Conservation (phyloP, 257 asterid species). For the Rauvolfia tetraphylla region DNA sequence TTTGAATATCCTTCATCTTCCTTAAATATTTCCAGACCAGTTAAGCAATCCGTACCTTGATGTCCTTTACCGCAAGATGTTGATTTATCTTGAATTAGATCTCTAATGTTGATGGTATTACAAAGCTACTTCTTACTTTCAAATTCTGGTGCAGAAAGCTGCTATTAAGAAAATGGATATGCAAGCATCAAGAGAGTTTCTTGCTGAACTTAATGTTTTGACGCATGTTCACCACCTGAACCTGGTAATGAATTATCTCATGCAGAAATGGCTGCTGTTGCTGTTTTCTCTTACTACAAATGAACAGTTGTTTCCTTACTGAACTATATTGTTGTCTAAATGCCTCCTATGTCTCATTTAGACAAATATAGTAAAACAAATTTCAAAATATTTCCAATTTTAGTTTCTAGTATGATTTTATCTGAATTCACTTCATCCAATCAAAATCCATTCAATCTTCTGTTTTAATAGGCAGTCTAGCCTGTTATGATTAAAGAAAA, state of each 20-base stretch:
- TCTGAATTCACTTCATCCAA: not conserved
- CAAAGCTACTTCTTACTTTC: not conserved
- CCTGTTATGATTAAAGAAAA: not conserved
- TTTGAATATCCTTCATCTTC: not conserved
- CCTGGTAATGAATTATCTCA: conserved; percentile 54
- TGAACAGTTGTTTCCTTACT: too few relatives aligned
- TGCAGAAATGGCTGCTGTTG: not conserved
- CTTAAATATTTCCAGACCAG: not conserved
- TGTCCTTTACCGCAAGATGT: conserved; percentile 1
- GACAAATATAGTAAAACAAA: not conserved
- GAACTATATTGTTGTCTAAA: not conserved
- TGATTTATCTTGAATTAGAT: not conserved
- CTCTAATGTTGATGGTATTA: not conserved
- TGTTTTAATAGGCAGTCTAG: not conserved
- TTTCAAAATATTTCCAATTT: not conserved
- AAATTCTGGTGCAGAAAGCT: conserved; percentile 65
- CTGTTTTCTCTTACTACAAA: conserved; percentile 2
- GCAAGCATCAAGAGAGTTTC: conserved; percentile 89
- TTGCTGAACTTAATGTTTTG: conserved; percentile 90
- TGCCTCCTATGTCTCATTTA: not conserved
- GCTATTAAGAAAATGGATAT: conserved; percentile 98
- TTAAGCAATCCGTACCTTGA: not conserved
- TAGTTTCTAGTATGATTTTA: not conserved
- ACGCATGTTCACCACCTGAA: conserved; percentile 96
- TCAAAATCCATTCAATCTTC: not conserved